Percentiles rank a stretch among this genome's conserved stretches.
Evolutionary conservation across 305 asterid species (phyloP).

Genomic region (Fraxinus xanthoxyloides): DNA sequence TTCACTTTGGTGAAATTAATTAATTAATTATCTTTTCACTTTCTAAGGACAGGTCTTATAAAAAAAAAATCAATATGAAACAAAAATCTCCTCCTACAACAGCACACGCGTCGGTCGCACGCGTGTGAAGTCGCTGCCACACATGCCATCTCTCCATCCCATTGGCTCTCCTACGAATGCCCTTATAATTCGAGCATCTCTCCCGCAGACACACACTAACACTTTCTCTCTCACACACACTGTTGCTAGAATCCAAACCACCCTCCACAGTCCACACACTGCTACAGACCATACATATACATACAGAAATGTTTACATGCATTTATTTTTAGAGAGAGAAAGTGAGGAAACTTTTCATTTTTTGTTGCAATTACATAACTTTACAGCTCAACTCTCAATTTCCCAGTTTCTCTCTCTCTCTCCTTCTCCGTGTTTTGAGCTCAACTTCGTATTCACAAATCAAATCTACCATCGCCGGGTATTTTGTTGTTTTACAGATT

Average conservation of each 20-base stretch:
- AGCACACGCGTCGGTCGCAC: conserved; percentile 38
- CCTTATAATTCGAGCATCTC: neutral
- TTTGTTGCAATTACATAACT: conserved; percentile 25
- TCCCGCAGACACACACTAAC: neutral
- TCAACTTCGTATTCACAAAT: conserved; percentile 26
- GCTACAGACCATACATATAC: neutral
- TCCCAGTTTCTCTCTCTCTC: neutral
- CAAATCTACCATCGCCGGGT: conserved; percentile 31
- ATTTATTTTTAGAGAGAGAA: conserved; percentile 34
- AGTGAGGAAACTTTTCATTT: neutral
- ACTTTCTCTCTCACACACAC: conserved; percentile 11
- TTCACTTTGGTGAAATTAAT: neutral
- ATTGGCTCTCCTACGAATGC: conserved; percentile 17
- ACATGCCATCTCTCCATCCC: conserved; percentile 30
- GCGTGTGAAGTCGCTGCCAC: conserved; percentile 31
- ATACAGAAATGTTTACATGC: conserved; percentile 10
- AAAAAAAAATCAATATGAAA: neutral
- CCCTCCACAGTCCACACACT: neutral
- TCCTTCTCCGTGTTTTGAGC: conserved; percentile 2
- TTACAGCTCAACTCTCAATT: conserved; percentile 22
- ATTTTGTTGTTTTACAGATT: neutral
- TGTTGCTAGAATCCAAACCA: conserved; percentile 13
- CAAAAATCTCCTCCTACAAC: neutral
- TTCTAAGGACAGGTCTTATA: neutral
- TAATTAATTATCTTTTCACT: neutral